A percentile compares a stretch with the other conserved stretches of the same genome.
These are phyloP conservation scores for Berberis vulgaris DNA, from an alignment of 164 flowering plant species.

Conservation along the genomic window DNA sequence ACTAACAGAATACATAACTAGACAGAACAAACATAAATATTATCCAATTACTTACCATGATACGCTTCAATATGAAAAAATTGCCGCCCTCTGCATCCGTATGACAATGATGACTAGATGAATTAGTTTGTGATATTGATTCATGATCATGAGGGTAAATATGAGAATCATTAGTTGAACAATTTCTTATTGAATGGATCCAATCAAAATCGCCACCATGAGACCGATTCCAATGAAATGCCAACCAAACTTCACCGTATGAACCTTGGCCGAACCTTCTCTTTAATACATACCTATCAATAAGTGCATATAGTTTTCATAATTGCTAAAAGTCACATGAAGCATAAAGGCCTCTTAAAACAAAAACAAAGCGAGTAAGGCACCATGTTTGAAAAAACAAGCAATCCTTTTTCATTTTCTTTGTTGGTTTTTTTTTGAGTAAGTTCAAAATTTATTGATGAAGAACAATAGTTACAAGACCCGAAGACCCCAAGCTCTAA, in stretches of 20 bases:
- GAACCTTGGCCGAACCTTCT: constrained; percentile 90
- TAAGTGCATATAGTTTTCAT: constrained; percentile 1
- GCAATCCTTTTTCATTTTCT: no score
- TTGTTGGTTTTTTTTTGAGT: no score
- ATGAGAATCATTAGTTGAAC: constrained; percentile 10
- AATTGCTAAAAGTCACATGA: background rate
- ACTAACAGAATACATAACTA: no score
- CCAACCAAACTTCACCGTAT: constrained; percentile 98
- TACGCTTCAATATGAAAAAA: constrained; percentile 83
- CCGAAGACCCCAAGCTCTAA: no score
- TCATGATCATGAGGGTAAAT: constrained; percentile 16
- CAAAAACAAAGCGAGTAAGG: background rate
- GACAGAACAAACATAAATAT: background rate
- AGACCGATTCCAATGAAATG: constrained; percentile 76
- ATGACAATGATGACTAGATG: constrained; percentile 23
- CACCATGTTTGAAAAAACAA: no score
- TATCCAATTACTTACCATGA: constrained; percentile 50
- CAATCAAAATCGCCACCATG: constrained; percentile 24
- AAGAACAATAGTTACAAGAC: no score
- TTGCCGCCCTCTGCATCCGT: constrained; percentile 23
- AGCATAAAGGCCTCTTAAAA: background rate
- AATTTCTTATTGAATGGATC: constrained; percentile 20
- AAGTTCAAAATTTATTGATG: no score
- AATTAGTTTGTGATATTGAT: constrained; percentile 14
- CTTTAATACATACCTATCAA: constrained; percentile 59